phyloP scores from a whole-genome alignment of 495 filamentous ascomycete genomes.

The Aspergillus bridgeri region DNA sequence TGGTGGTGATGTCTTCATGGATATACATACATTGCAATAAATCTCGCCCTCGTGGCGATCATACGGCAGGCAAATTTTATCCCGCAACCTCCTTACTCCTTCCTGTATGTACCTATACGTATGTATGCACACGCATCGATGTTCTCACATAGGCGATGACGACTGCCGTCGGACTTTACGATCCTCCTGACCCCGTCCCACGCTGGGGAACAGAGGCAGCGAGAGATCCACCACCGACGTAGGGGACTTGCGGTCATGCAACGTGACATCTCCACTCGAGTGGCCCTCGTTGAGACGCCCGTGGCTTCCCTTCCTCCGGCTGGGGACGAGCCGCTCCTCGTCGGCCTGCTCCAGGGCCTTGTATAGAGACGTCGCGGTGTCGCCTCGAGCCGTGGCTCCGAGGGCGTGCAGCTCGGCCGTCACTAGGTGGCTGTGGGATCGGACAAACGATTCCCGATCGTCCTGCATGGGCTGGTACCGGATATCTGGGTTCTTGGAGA shows the following conservation, averaged over 20 bases:
- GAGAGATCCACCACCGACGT: slow-evolving; percentile 50
- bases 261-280: slow-evolving; percentile 10
- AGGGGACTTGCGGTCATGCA: slow-evolving; percentile 13
- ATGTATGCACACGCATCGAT: too few relatives aligned
- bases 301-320: slow-evolving; percentile 61
- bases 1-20: too few relatives aligned
- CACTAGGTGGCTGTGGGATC: slow-evolving; percentile 74
- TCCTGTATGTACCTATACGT: too few relatives aligned
- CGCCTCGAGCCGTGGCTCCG: slow-evolving; percentile 83
- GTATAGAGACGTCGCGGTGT: slow-evolving; percentile 23
- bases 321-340: slow-evolving; percentile 46
- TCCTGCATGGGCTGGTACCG: slow-evolving; percentile 95
- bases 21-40: not conserved
- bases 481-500: slow-evolving; percentile 90
- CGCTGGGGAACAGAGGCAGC: slow-evolving; percentile 55
- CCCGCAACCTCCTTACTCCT: too few relatives aligned
- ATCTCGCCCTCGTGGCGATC: too few relatives aligned
- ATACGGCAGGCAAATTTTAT: too few relatives aligned
- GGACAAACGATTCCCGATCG: slow-evolving; percentile 93
- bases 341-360: not conserved
- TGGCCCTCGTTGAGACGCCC: slow-evolving; percentile 11
- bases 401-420: slow-evolving; percentile 88
- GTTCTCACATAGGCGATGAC: not conserved
- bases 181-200: slow-evolving; percentile 4
- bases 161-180: not conserved